Evolutionary conservation across 257 asterid genomes (phyloP), one percentile per base, ranked within the genome.

Genomic region (Ocimum tenuiflorum): DNA sequence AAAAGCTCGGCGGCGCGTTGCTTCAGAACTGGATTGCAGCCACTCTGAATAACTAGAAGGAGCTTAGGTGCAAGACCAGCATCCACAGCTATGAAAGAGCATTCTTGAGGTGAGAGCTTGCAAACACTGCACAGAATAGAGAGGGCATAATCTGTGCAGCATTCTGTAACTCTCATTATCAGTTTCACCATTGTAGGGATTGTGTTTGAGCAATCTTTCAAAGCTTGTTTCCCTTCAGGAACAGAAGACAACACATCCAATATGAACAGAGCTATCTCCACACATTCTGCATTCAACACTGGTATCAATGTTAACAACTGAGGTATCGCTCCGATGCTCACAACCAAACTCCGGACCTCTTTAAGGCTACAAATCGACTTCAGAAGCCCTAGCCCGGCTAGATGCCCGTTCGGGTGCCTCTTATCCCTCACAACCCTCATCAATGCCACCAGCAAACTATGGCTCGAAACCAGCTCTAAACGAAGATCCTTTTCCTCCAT

Each of bases 1-100:
- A 86, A 75, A 20, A 86, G 85, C 82, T 86, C 95, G 0, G 89
- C 80, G 0, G 91, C 82, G 14, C 81, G 80, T 64, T 86, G 89
- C 83, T 84, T 86, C 7, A 86, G 76, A n/a, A 14, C 66, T 0
- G 87, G 63, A 17, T 49, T 69, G 38, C 91, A 86, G 18, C 91
- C 87, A 50, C 91, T 86, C 77, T 86, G 91, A 56, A 86, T 86
- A 6, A 86, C 87, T 10, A 86, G 89, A 9, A 86, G 82, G 2
- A 86, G 84, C 67, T 83, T 86, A 1, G 85, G 85, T 15, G 90
- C 90, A 45, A 86, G 86, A 33, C 95, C 95, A 1, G 86, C 85
- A 11, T 86, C 95, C 57, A 86, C 95, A 7, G 89, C 91, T 15
- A 63, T 51, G 47, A 67, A 68, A 38, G 89, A 76, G 73, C 90